Conservation (phyloP, 805 yeast species). For the Dipodascus albidus region DNA sequence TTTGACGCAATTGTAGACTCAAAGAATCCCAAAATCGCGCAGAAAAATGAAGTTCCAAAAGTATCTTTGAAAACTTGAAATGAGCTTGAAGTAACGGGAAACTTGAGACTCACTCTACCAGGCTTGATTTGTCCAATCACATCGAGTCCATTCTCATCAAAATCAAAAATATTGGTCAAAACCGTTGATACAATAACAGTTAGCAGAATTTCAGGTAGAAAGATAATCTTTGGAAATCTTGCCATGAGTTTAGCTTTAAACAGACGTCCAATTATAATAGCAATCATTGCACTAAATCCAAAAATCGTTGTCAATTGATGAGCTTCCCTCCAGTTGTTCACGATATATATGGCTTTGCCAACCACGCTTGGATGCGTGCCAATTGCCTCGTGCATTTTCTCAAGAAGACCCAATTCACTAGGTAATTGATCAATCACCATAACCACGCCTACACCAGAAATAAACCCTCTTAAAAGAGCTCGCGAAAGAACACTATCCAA, state of each 20-base stretch:
- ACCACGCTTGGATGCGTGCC: conserved; percentile 57
- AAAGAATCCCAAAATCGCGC: conserved; percentile 81
- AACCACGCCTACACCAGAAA: conserved; percentile 74
- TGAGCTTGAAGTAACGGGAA: conserved; percentile 44
- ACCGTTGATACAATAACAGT: conserved; percentile 55
- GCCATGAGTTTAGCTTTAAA: conserved; percentile 29
- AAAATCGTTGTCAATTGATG: conserved; percentile 54
- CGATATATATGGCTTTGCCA: conserved; percentile 51
- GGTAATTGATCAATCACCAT: conserved; percentile 71
- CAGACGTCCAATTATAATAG: conserved; percentile 33
- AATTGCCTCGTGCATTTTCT: conserved; percentile 25
- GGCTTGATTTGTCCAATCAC: conserved; percentile 59
- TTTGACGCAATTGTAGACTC: conserved; percentile 91
- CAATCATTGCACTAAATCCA: conserved; percentile 40
- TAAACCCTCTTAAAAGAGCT: conserved; percentile 69
- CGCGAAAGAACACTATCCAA: conserved; percentile 70
- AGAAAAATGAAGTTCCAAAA: conserved; percentile 59
- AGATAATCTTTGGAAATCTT: conserved; percentile 35
- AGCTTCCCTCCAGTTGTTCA: conserved; percentile 33
- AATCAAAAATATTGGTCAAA: conserved; percentile 32
- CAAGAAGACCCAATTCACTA: conserved; percentile 56
- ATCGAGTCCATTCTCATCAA: conserved; percentile 37
- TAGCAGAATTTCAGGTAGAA: conserved; percentile 75
- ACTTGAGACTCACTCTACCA: conserved; percentile 36
- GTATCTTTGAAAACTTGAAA: conserved; percentile 40